These are phyloP conservation scores for Nicotiana noctiflora DNA, from an alignment of 257 asterid species.

Conservation along the genomic window DNA sequence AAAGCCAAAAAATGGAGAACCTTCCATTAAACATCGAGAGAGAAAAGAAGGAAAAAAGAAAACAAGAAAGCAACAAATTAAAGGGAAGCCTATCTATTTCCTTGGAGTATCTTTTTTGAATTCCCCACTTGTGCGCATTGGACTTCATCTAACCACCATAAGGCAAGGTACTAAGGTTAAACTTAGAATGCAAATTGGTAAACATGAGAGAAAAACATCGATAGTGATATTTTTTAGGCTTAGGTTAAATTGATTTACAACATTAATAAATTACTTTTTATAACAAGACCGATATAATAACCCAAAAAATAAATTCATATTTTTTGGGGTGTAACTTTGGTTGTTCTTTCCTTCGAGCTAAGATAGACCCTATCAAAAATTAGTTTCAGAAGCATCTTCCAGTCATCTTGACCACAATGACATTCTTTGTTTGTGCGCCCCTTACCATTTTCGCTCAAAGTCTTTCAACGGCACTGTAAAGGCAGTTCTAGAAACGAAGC, in stretches of 20 bases:
- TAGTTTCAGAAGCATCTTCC: too few relatives aligned
- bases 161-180: neutral
- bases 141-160: neutral
- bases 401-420: too few relatives aligned
- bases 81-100: neutral
- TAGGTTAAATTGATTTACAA: neutral
- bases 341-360: too few relatives aligned
- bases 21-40: neutral
- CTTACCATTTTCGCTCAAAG: too few relatives aligned
- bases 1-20: neutral
- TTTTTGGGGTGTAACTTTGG: too few relatives aligned
- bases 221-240: neutral
- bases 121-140: neutral
- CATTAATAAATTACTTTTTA: neutral
- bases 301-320: neutral
- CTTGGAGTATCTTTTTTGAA: neutral
- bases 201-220: too few relatives aligned
- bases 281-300: neutral
- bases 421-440: too few relatives aligned
- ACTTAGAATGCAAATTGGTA: neutral
- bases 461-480: too few relatives aligned
- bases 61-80: neutral
- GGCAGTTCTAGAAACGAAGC: too few relatives aligned
- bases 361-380: too few relatives aligned
- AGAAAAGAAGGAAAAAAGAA: neutral